Conservation (phyloP, 106 monocot genomes). For the Platanthera guangdongensis region DNA sequence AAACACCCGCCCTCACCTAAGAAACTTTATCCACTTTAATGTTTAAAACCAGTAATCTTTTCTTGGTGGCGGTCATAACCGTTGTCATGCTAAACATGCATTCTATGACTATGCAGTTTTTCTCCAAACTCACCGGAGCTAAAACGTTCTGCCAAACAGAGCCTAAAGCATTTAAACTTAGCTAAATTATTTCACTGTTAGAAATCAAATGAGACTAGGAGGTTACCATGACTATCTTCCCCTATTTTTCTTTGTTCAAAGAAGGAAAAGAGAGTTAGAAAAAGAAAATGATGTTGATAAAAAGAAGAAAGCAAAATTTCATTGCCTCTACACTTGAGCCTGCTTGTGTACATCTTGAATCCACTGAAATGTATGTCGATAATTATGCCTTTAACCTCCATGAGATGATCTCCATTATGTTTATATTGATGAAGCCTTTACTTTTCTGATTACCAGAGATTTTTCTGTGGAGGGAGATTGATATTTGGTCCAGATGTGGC, state of each 20-base stretch:
- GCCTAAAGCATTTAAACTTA: not conserved
- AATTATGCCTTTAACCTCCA: not conserved
- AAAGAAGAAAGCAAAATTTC: not conserved
- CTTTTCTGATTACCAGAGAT: conserved; percentile 46
- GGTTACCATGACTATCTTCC: not conserved
- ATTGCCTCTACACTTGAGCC: too few species aligned
- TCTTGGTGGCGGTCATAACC: too few species aligned
- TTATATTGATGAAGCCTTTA: not conserved
- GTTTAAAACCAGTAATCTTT: too few species aligned
- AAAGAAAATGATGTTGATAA: too few species aligned
- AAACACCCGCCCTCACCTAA: too few species aligned
- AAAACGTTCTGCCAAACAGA: too few species aligned
- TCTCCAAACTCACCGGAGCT: too few species aligned
- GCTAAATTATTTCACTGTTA: not conserved
- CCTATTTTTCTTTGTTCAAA: too few species aligned
- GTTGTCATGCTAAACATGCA: too few species aligned
- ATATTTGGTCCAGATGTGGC: conserved; percentile 94
- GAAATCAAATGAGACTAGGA: not conserved
- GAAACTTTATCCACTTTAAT: too few species aligned
- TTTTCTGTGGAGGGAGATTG: conserved; percentile 78
- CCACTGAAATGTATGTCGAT: not conserved
- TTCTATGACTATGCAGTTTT: too few species aligned
- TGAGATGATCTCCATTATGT: not conserved
- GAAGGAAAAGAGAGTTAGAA: too few species aligned
- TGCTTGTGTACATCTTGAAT: not conserved